Evolutionary conservation across 441 rosid species (phyloP).

Genomic region (Populus trichocarpa): DNA sequence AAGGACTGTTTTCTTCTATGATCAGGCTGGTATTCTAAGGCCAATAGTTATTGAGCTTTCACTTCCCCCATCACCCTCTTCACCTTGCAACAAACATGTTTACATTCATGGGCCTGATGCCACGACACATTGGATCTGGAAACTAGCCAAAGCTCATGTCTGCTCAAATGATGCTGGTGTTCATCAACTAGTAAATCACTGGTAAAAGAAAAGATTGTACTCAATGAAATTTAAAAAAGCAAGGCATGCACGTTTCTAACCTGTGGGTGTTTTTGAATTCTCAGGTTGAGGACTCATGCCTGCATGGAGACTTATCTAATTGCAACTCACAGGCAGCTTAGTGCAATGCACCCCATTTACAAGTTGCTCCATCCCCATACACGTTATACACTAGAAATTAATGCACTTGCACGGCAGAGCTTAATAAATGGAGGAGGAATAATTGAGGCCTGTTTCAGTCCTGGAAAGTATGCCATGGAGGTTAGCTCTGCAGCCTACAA

Average conservation of each 20-base stretch:
- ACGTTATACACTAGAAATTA: slow-evolving; percentile 92
- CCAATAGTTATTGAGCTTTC: slow-evolving; percentile 89
- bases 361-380: slow-evolving; percentile 84
- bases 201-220: slow-evolving; percentile 40
- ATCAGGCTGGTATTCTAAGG: slow-evolving; percentile 40
- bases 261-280: slow-evolving; percentile 7
- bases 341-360: slow-evolving; percentile 82
- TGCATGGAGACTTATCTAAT: slow-evolving; percentile 87
- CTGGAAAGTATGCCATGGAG: slow-evolving; percentile 80
- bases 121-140: slow-evolving; percentile 89
- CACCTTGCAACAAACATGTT: slow-evolving; percentile 50
- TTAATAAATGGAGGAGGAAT: slow-evolving; percentile 89
- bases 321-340: slow-evolving; percentile 86
- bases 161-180: slow-evolving; percentile 82
- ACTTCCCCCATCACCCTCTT: slow-evolving; percentile 55
- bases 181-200: slow-evolving; percentile 94
- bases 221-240: not conserved
- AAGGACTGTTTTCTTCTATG: slow-evolving; percentile 62
- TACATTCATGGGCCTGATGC: slow-evolving; percentile 81
- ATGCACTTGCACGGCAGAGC: slow-evolving; percentile 86
- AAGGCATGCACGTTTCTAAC: not conserved
- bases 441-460: slow-evolving; percentile 87
- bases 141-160: slow-evolving; percentile 93
- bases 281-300: slow-evolving; percentile 91
- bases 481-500: slow-evolving; percentile 85